A percentile compares a stretch with the other conserved stretches of the same genome.
Evolutionary conservation across 768 basidiomycete species (phyloP).

Genomic region (Termitomyces sp.): DNA sequence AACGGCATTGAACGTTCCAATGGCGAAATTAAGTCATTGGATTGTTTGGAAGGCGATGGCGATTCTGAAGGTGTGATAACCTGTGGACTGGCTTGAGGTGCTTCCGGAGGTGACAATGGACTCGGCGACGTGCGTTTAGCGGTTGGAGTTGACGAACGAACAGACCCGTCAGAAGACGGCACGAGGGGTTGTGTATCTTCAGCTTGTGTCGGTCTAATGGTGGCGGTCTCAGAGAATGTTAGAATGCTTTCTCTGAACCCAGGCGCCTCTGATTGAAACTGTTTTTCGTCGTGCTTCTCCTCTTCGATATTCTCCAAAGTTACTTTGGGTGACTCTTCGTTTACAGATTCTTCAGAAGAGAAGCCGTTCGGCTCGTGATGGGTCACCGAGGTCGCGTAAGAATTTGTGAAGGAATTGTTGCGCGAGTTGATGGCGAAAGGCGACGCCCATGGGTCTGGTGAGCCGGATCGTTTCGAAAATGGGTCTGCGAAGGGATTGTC

Average conservation of each 20-base stretch:
- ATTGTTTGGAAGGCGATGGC: constrained; percentile 21
- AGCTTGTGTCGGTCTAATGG: constrained; percentile 31
- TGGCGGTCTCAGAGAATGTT: constrained; percentile 37
- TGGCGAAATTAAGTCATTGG: constrained; percentile 28
- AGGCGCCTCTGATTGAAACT: constrained; percentile 28
- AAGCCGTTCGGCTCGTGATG: constrained; percentile 19
- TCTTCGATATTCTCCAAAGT: constrained; percentile 18
- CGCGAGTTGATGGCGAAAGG: constrained; percentile 37
- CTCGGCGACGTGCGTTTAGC: constrained; percentile 6
- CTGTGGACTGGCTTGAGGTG: constrained; percentile 13
- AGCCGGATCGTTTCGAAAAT: constrained; percentile 59
- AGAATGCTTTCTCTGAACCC: constrained; percentile 51
- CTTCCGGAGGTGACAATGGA: constrained; percentile 14
- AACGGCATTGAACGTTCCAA: constrained; percentile 22
- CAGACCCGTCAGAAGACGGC: constrained; percentile 3
- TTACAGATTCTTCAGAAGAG: constrained; percentile 15
- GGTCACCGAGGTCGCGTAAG: constrained; percentile 19
- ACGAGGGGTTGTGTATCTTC: constrained; percentile 24
- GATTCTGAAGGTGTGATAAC: constrained; percentile 18
- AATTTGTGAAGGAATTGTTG: constrained; percentile 19
- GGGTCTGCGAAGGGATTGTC: constrained; percentile 75
- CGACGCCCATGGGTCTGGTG: constrained; percentile 74
- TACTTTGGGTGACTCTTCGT: constrained; percentile 30
- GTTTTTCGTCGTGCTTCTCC: constrained; percentile 25
- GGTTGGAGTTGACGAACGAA: constrained; percentile 4